Conservation (phyloP, 371 early-diverging fungal genomes). For the Saksenaea oblongispora region DNA sequence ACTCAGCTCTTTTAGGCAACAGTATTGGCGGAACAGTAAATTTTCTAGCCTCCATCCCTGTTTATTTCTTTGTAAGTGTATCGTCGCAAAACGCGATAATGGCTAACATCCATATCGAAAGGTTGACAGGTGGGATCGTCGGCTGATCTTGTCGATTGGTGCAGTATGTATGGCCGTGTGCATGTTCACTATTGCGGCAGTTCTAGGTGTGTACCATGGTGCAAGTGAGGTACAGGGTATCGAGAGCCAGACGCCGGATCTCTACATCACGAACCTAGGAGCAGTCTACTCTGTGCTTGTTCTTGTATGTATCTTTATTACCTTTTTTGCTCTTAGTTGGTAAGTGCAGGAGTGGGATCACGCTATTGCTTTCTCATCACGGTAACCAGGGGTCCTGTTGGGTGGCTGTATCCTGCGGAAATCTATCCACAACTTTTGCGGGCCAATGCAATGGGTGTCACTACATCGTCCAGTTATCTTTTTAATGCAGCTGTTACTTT, state of each 20-base stretch:
- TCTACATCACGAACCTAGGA: conserved; percentile 22
- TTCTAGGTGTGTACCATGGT: conserved; percentile 30
- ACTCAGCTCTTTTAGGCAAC: conserved; percentile 35
- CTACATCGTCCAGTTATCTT: conserved; percentile 84
- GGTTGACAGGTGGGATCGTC: conserved; percentile 28
- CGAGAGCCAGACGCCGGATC: conserved; percentile 19
- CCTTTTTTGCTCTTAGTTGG: conserved; percentile 59
- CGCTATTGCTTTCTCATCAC: conserved; percentile 59
- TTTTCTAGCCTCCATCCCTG: conserved; percentile 24
- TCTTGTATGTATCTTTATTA: conserved; percentile 66
- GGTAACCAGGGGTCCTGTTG: conserved; percentile 74
- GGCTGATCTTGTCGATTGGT: conserved; percentile 21
- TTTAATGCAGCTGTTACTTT: conserved; percentile 66
- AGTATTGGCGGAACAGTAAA: conserved; percentile 24
- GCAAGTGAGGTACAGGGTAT: background rate
- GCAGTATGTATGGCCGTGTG: conserved; percentile 21
- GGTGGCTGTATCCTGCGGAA: conserved; percentile 90
- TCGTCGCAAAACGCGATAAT: too few species aligned
- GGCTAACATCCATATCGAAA: conserved; percentile 8
- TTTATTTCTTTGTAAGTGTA: conserved; percentile 30
- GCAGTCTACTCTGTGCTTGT: conserved; percentile 53
- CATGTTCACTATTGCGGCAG: conserved; percentile 23
- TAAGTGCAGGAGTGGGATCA: background rate
- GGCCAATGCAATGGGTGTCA: conserved; percentile 79
- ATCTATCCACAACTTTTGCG: conserved; percentile 72